Base-by-base conservation (phyloP, 208 protist species). In the Tritrichomonas foetus region DNA sequence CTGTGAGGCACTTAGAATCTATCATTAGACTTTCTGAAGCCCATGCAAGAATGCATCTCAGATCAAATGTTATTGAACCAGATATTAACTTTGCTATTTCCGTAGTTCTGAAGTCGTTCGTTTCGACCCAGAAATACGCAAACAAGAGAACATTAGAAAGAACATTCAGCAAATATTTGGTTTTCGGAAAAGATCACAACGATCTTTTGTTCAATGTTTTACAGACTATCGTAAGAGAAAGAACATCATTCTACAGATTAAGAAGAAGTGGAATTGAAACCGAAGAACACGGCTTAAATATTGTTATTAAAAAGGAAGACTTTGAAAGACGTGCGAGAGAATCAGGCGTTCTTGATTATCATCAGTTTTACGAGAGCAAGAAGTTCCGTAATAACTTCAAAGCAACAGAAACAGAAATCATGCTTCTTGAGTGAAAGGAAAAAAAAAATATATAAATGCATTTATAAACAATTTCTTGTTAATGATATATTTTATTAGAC, bases 1-100 rank as follows among this genome's bases (percentile, higher is more conserved):
- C 98, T 0, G 98, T 99, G 84, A 97, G 99, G 47, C 98, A 99
- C 95, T 97, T 99, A 93, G 99, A 99, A 97, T 98, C 98, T 0
- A 97, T 99, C 49, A 97, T 99, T 66, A 97, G 99, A 82, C 97
- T 99, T 74, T 96, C 98, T 27, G 98, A 99, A 96, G 98, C 98
- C 0, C 97, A 55, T 27, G 94, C 94, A 11, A 84, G 36, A 57
- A 44, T 94, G 69, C 25, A 72, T 41, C 27, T 92, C 41, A 93
- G n/a, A 1, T n/a, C 80, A 25, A 61, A 94, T 94, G 98, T 99
- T 2, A 96, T 94, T 8, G 96, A 99, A 64, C 97, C 99, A 89
- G 99, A 99, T 95, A 97, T 99, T 25, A 98, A 98, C 78, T 96
- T 98, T 8, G 98, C 98, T 47, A 99, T 99, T 84, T 96, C 97